These are phyloP conservation scores for Coniella lustricola DNA, from an alignment of 2,329 filamentous ascomycete species.

Conservation along the genomic window DNA sequence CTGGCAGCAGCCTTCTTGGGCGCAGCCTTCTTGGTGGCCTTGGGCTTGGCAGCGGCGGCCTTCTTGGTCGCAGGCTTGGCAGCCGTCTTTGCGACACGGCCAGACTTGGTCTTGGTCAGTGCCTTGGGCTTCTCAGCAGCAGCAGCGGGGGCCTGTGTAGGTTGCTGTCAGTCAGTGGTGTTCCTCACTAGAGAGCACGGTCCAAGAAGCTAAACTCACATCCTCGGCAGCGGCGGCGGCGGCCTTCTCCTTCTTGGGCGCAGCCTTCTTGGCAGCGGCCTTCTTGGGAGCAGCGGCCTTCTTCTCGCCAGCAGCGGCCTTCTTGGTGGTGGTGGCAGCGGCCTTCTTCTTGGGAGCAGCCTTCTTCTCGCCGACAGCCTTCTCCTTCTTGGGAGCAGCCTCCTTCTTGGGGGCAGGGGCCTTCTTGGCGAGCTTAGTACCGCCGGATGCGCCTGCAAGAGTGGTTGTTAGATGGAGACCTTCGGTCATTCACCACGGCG, in stretches of 20 bases:
- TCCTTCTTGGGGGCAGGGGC: slow-evolving; percentile 27
- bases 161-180: slow-evolving; percentile 9
- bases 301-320: slow-evolving; percentile 26
- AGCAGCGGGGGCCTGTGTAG: slow-evolving; percentile 42
- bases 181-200: not conserved
- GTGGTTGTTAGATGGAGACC: not conserved
- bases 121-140: slow-evolving; percentile 63
- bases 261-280: slow-evolving; percentile 36
- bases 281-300: slow-evolving; percentile 40
- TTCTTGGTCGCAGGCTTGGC: slow-evolving; percentile 41
- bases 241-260: slow-evolving; percentile 18
- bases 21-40: slow-evolving; percentile 34
- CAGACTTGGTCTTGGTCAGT: slow-evolving; percentile 77
- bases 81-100: slow-evolving; percentile 69
- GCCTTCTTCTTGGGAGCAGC: slow-evolving; percentile 31
- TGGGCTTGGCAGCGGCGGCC: slow-evolving; percentile 28
- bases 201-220: slow-evolving; percentile 22
- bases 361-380: slow-evolving; percentile 25
- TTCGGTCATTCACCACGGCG: not conserved
- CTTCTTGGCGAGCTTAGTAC: slow-evolving; percentile 70
- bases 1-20: slow-evolving; percentile 27
- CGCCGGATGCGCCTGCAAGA: slow-evolving; percentile 66
- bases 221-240: slow-evolving; percentile 4
- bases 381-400: slow-evolving; percentile 24
- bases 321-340: slow-evolving; percentile 23